A percentile compares a stretch with the other conserved stretches of the same genome.
phyloP scores from a whole-genome alignment of 2,329 filamentous ascomycete species.

The Lecanicillium sp. region DNA sequence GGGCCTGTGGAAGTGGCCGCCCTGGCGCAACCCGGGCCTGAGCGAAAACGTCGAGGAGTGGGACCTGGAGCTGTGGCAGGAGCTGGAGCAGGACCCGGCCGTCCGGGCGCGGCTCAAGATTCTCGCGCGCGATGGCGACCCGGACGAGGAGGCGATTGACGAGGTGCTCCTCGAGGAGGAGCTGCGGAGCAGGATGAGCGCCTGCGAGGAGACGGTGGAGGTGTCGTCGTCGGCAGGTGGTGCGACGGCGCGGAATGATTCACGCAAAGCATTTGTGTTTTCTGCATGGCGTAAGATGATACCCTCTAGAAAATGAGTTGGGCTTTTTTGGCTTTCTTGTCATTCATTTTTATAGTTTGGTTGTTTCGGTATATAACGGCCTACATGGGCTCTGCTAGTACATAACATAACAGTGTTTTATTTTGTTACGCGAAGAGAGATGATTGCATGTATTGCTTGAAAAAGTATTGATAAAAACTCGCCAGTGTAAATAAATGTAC shows the following conservation, averaged over 20 bases:
- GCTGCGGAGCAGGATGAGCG: not conserved
- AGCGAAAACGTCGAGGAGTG: conserved; percentile 38
- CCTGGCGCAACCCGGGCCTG: conserved; percentile 28
- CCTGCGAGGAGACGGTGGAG: conserved; percentile 2
- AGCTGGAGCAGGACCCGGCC: conserved; percentile 44
- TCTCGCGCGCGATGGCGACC: conserved; percentile 29
- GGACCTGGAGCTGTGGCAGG: conserved; percentile 50
- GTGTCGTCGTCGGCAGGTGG: conserved; percentile 1
- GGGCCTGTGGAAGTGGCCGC: conserved; percentile 40
- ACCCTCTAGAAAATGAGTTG: conserved; percentile 1
- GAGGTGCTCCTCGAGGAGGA: conserved; percentile 14
- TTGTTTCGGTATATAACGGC: no score
- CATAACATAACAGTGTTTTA: no score
- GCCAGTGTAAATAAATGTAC: no score
- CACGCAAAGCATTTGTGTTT: conserved; percentile 4
- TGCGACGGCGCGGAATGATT: conserved; percentile 4
- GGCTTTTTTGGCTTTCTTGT: no score
- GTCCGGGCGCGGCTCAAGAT: conserved; percentile 33
- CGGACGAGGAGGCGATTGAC: conserved; percentile 15
- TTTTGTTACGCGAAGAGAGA: no score
- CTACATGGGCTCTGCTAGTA: no score
- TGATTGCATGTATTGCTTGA: no score
- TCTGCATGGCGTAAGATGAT: conserved; percentile 5
- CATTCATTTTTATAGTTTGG: no score
- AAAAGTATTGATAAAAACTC: no score